These are phyloP conservation scores for Penicillium sp. DNA, from an alignment of 2,329 filamentous ascomycete genomes.

Conservation along the genomic window DNA sequence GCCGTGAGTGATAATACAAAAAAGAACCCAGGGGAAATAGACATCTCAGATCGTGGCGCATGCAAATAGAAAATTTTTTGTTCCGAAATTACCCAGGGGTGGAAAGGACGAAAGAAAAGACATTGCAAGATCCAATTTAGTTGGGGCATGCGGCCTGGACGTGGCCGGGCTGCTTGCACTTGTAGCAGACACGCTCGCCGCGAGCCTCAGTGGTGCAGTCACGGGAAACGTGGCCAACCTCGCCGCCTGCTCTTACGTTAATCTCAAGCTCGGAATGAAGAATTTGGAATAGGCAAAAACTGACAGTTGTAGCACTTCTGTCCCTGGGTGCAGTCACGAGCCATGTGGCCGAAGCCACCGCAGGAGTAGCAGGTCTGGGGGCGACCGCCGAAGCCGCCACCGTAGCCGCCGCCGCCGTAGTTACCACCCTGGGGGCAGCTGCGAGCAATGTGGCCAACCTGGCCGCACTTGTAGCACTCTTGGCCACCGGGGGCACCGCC, in stretches of 20 bases:
- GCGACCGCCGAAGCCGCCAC: conserved; percentile 51
- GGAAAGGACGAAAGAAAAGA: conserved; percentile 25
- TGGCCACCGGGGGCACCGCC: conserved; percentile 51
- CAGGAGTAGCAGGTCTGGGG: conserved; percentile 97
- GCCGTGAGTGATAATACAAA: conserved; percentile 24
- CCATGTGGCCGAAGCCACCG: conserved; percentile 95
- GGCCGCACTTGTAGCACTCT: conserved; percentile 98
- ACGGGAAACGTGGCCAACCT: conserved; percentile 90
- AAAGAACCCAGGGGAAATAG: conserved; percentile 23
- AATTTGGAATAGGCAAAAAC: conserved; percentile 21
- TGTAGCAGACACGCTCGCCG: conserved; percentile 97
- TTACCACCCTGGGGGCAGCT: conserved; percentile 54
- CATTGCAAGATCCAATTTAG: conserved; percentile 48
- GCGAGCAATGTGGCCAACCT: conserved; percentile 91
- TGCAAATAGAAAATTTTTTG: conserved; percentile 18
- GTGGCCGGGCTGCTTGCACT: conserved; percentile 83
- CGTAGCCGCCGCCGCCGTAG: conserved; percentile 42
- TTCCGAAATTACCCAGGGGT: conserved; percentile 14
- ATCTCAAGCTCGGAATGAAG: not conserved
- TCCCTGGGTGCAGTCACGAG: conserved; percentile 95
- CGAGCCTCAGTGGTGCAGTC: conserved; percentile 93
- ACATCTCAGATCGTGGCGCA: conserved; percentile 30
- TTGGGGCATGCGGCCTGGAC: conserved; percentile 93
- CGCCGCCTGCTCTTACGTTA: conserved; percentile 54
- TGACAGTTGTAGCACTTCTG: conserved; percentile 99